Percentiles rank a stretch among this genome's conserved stretches.
phyloP scores from a whole-genome alignment of 306 rosid genomes.

The Cucumis sativus region Cucumber_9930_V3 NC_026659.2:31612501-31613000 shows the following conservation, averaged over 20 bases:
- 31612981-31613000: constrained; percentile 66
- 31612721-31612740: not conserved
- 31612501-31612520: no score
- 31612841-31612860: not conserved
- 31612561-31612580: not conserved
- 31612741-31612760: not conserved
- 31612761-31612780: not conserved
- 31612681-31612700: not conserved
- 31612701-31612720: not conserved
- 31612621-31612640: not conserved
- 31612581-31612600: not conserved
- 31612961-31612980: constrained; percentile 60
- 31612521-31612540: not conserved
- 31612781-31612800: not conserved
- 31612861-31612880: not conserved
- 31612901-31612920: not conserved
- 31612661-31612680: not conserved
- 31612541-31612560: not conserved
- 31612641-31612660: not conserved
- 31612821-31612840: not conserved
- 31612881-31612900: not conserved
- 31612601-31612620: not conserved
- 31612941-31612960: constrained; percentile 51
- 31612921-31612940: constrained; percentile 7
- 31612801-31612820: not conserved